Evolutionary conservation across 108 stramenopile species (phyloP).

Genomic region (Chaetoceros tenuissimus): DNA sequence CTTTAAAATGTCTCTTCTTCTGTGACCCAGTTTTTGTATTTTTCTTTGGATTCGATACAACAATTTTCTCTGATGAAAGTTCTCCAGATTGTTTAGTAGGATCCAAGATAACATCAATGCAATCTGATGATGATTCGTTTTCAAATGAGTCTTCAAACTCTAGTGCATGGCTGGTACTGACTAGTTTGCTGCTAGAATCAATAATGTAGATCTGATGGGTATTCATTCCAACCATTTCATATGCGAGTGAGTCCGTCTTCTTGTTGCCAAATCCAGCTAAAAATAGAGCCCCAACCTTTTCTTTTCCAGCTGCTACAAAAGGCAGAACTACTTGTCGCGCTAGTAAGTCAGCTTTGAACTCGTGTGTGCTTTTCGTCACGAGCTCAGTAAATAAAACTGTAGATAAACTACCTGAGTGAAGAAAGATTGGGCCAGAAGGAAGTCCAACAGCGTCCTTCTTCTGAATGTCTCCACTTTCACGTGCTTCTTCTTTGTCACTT

Average conservation of each 20-base stretch:
- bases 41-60: neutral
- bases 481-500: neutral
- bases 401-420: conserved; percentile 50
- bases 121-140: too few species aligned
- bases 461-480: neutral
- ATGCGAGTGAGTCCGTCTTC: conserved; percentile 55
- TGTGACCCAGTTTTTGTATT: neutral
- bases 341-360: conserved; percentile 68
- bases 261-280: conserved; percentile 79
- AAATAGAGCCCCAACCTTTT: conserved; percentile 31
- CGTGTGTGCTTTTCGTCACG: conserved; percentile 38
- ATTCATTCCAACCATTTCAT: conserved; percentile 64
- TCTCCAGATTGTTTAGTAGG: neutral
- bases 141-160: neutral
- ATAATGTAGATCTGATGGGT: conserved; percentile 65
- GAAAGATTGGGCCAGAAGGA: conserved; percentile 66
- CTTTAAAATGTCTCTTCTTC: neutral
- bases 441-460: conserved; percentile 8
- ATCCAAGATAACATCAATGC: too few species aligned
- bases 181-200: conserved; percentile 40
- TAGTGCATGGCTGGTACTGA: conserved; percentile 28
- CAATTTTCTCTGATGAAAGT: neutral
- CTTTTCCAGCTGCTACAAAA: conserved; percentile 47
- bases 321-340: conserved; percentile 55
- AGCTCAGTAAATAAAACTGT: conserved; percentile 64